Evolutionary conservation across 2,329 filamentous ascomycete genomes (phyloP), one percentile per base, ranked within the genome.

Genomic region (Botryotinia convoluta): DNA sequence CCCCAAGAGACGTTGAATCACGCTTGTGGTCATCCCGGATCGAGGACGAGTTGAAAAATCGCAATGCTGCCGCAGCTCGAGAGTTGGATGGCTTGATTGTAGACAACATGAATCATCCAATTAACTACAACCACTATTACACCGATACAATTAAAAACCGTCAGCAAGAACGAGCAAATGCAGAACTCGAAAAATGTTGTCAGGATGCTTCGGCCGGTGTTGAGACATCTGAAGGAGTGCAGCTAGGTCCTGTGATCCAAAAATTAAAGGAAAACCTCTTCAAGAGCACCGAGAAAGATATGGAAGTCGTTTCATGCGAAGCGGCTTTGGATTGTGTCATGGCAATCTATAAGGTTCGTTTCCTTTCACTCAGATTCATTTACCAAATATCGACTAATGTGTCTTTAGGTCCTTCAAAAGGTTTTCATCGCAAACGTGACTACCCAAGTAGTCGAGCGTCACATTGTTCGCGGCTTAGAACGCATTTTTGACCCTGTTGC

Each of bases 41-140:
- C 22, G 59, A 63, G 37, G 67, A 73, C 14, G 32, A 45, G 12
- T 37, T 73, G 10, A 71, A 22, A 65, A 37, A 35, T 29, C 39
- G 59, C 45, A 68, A 35, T 35, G 20, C n/a, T 22, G 44, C 65
- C 1, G 72, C 59, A 2, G 3, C 26, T 29, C 65, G 16, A 32
- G 72, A 73, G 54, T n/a, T 73, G 37, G 20, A 26, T 29, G 32
- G 29, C 10, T 44, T 73, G 18, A 71, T 80, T 42, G 72, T 78
- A 16, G 82, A 84, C 71, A 57, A 77, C 9, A 75, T 73, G 29
- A 73, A 70, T 4, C 80, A 79, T 69, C 80, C 81, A 0, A 80
- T 82, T 9, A 83, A 81, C 16, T 83, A 83, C 65, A 82, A 83
- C 54, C 80, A 82, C 51, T 81, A 81, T 60, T 83, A 80, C 60